Percentiles rank a stretch among this genome's conserved stretches.
Evolutionary conservation across 495 filamentous ascomycete genomes (phyloP).

Genomic region (Geopyxis carbonaria): DNA sequence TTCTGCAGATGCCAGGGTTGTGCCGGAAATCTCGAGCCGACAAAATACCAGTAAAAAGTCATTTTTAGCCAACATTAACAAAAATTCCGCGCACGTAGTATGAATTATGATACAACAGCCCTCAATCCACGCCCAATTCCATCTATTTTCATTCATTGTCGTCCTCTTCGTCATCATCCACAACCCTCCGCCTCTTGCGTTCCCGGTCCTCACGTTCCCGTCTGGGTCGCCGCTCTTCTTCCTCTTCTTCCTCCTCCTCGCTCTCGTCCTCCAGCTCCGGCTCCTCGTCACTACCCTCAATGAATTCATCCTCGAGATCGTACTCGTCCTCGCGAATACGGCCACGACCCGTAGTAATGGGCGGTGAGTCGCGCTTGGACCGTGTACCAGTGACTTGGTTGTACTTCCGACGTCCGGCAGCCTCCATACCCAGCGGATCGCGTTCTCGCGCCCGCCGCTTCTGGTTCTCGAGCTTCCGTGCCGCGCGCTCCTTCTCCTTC

Average conservation of each 20-base stretch:
- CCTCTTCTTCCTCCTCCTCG: slow-evolving; percentile 34
- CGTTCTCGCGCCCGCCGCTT: slow-evolving; percentile 32
- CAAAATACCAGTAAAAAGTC: too few relatives aligned
- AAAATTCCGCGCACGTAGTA: too few relatives aligned
- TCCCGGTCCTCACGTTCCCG: slow-evolving; percentile 6
- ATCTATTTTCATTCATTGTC: too few relatives aligned
- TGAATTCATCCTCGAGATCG: slow-evolving; percentile 40
- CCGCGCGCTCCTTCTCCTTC: slow-evolving; percentile 38
- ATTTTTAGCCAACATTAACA: too few relatives aligned
- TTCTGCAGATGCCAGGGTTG: too few relatives aligned
- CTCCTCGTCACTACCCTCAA: slow-evolving; percentile 35
- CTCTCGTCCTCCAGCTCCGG: slow-evolving; percentile 43
- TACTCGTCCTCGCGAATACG: slow-evolving; percentile 51
- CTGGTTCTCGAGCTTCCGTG: slow-evolving; percentile 35
- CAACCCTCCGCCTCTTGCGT: slow-evolving; percentile 18
- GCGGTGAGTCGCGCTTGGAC: slow-evolving; percentile 37
- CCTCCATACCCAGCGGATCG: slow-evolving; percentile 26
- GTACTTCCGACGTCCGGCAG: slow-evolving; percentile 27
- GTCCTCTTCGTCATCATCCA: slow-evolving; percentile 19
- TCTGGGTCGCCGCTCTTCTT: slow-evolving; percentile 9
- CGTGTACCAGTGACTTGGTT: slow-evolving; percentile 28
- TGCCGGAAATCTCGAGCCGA: too few relatives aligned
- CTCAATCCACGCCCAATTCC: too few relatives aligned
- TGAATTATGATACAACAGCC: too few relatives aligned
- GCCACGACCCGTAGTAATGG: slow-evolving; percentile 35